Conservation (phyloP, 371 early-diverging fungal species). For the Funneliformis caledonium region DNA sequence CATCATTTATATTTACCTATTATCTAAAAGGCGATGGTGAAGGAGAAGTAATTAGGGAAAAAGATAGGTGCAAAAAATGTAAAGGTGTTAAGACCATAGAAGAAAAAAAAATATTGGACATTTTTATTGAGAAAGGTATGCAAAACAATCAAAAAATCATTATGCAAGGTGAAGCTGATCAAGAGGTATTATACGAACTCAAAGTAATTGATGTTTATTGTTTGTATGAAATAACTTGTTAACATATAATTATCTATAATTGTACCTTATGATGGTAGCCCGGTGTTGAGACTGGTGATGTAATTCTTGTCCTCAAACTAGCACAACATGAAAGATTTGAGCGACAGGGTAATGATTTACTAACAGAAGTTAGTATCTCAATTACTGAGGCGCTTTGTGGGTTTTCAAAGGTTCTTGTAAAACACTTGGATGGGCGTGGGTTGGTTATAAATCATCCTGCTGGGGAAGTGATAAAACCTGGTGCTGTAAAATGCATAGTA, state of each 20-base stretch:
- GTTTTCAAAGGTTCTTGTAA: constrained; percentile 61
- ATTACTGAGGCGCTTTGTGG: constrained; percentile 68
- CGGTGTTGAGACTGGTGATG: constrained; percentile 63
- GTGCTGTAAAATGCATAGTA: constrained; percentile 64
- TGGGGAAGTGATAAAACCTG: constrained; percentile 76
- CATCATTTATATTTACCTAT: not conserved
- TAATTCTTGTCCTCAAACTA: constrained; percentile 75
- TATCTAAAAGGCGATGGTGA: constrained; percentile 55
- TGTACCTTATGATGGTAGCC: constrained; percentile 43
- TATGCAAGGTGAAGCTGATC: constrained; percentile 79
- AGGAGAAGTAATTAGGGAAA: constrained; percentile 72
- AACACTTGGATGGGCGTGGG: constrained; percentile 76
- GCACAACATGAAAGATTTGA: constrained; percentile 73
- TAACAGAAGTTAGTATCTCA: constrained; percentile 63
- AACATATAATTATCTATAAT: not conserved
- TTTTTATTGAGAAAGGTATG: constrained; percentile 84
- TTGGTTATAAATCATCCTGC: constrained; percentile 69
- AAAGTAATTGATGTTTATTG: not conserved
- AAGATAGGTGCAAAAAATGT: constrained; percentile 81
- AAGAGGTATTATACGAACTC: constrained; percentile 59
- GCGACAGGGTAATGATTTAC: constrained; percentile 69
- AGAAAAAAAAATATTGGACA: constrained; percentile 69
- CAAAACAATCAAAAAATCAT: constrained; percentile 79
- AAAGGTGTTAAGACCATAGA: constrained; percentile 69
- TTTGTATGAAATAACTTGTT: not conserved